Percentiles rank a stretch among this genome's conserved stretches.
These are phyloP conservation scores for Pichia phayaonensis DNA, from an alignment of 805 yeast genomes.

Conservation along the genomic window DNA sequence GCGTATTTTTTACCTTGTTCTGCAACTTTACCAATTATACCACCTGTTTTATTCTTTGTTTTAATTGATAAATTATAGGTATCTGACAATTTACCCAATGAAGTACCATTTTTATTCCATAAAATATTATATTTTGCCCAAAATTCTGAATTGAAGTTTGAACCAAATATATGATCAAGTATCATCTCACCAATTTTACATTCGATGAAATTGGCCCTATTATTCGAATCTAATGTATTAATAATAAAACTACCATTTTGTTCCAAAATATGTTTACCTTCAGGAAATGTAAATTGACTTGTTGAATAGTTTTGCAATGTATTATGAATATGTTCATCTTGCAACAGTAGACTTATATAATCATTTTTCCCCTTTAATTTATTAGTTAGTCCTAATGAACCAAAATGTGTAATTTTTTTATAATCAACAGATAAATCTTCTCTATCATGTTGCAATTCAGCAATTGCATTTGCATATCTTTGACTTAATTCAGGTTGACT, in stretches of 20 bases:
- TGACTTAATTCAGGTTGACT: constrained; percentile 40
- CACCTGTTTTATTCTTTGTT: constrained; percentile 35
- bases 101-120: constrained; percentile 42
- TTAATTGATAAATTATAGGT: constrained; percentile 32
- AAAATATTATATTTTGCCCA: constrained; percentile 35
- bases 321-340: constrained; percentile 15
- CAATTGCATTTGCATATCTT: constrained; percentile 27
- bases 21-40: constrained; percentile 37
- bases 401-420: constrained; percentile 32
- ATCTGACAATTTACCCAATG: constrained; percentile 32
- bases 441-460: constrained; percentile 7
- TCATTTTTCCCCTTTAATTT: constrained; percentile 27
- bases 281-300: constrained; percentile 32
- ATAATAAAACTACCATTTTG: constrained; percentile 46
- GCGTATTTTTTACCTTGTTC: constrained; percentile 30
- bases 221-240: constrained; percentile 42
- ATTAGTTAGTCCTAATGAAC: constrained; percentile 19
- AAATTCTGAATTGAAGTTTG: constrained; percentile 28
- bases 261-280: constrained; percentile 33
- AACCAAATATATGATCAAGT: constrained; percentile 38
- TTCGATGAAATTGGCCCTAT: constrained; percentile 42
- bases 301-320: constrained; percentile 40
- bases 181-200: constrained; percentile 42
- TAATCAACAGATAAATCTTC: constrained; percentile 15
- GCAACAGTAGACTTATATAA: constrained; percentile 16